These are phyloP conservation scores for Ascochyta rabiei DNA, from an alignment of 2,329 filamentous ascomycete genomes.

Conservation along the genomic window DNA sequence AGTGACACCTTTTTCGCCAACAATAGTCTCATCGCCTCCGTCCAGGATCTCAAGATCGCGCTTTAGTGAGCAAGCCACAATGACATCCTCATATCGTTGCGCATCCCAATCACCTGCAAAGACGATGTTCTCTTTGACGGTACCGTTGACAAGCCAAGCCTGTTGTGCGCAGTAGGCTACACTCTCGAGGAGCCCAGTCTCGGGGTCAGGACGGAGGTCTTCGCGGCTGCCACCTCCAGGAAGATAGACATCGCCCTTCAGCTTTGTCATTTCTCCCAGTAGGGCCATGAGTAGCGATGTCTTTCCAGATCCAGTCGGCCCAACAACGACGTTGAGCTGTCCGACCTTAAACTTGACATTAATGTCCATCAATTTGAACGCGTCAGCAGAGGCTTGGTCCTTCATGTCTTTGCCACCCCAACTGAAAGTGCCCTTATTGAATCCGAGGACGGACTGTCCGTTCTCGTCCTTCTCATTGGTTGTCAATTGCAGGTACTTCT, in stretches of 20 bases:
- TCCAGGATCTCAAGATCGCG: conserved; percentile 92
- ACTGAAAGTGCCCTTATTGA: conserved; percentile 82
- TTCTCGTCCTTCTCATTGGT: conserved; percentile 71
- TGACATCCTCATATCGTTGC: conserved; percentile 82
- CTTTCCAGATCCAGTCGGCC: conserved; percentile 93
- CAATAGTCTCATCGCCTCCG: conserved; percentile 87
- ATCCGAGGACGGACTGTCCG: conserved; percentile 78
- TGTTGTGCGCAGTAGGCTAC: conserved; percentile 97
- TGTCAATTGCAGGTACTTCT: conserved; percentile 87
- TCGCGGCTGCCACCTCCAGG: conserved; percentile 86
- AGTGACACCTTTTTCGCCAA: conserved; percentile 96
- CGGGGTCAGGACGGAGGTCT: conserved; percentile 79
- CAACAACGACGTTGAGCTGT: conserved; percentile 89
- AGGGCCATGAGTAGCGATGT: conserved; percentile 95
- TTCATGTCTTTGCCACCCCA: conserved; percentile 72
- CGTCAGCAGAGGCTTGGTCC: conserved; percentile 66
- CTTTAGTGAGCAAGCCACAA: conserved; percentile 88
- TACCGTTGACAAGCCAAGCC: conserved; percentile 95
- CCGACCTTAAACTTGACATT: conserved; percentile 83
- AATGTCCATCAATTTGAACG: conserved; percentile 79
- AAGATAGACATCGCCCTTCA: conserved; percentile 80
- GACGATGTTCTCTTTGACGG: conserved; percentile 93
- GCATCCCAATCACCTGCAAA: conserved; percentile 84
- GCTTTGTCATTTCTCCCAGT: conserved; percentile 90
- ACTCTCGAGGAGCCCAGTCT: conserved; percentile 86